These are phyloP conservation scores for Calophaca sinica DNA, from an alignment of 306 rosid species.

Conservation along the genomic window DNA sequence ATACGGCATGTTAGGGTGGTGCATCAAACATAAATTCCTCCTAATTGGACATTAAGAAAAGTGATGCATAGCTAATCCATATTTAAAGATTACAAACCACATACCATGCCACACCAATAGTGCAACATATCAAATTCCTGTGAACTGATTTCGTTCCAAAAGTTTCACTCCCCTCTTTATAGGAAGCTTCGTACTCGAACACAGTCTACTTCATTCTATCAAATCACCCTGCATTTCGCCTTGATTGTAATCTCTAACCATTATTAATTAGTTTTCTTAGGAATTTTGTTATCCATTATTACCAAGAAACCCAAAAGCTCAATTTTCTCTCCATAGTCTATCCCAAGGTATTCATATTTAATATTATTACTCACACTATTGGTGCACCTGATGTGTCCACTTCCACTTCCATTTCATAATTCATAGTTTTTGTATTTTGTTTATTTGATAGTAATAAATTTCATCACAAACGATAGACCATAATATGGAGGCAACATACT, in stretches of 20 bases:
- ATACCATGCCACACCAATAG: background rate
- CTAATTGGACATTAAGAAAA: conserved; percentile 16
- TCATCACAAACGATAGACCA: conserved; percentile 23
- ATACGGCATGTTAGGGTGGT: background rate
- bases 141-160: conserved; percentile 10
- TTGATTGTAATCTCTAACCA: background rate
- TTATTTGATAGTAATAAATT: background rate
- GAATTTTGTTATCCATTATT: background rate
- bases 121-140: conserved; percentile 21
- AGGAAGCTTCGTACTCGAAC: conserved; percentile 13
- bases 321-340: background rate
- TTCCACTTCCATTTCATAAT: background rate
- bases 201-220: conserved; percentile 1
- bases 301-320: conserved; percentile 7
- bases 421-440: conserved; percentile 2
- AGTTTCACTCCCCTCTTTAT: background rate
- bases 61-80: background rate
- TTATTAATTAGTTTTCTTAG: background rate
- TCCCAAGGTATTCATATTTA: background rate
- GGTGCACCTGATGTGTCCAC: background rate
- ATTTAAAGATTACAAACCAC: background rate
- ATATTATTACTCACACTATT: background rate
- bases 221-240: background rate
- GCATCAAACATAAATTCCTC: conserved; percentile 25
- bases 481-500: background rate